Evolutionary conservation across 495 filamentous ascomycete genomes (phyloP), one percentile per base, ranked within the genome.

Genomic region (Cercophora scortea): DNA sequence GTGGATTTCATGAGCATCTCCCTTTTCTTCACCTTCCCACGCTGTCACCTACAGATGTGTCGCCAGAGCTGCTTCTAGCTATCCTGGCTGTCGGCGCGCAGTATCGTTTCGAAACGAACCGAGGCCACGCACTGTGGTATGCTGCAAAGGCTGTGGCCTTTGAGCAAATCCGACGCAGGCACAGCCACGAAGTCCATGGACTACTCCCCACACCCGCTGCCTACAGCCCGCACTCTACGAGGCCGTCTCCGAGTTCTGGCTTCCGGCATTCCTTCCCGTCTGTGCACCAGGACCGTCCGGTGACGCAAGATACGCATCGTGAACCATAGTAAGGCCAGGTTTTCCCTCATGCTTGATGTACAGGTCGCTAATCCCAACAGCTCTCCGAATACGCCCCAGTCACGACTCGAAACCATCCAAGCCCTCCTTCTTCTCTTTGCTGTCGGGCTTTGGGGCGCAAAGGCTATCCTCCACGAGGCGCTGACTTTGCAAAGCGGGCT

Each of bases 11-110:
- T 57, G 79, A 84, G 17, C 80, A 87, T 57, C 78, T 87, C 17
- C 85, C 84, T 1, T 80, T 87, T 41, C 65, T 88, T 45, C 85
- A 89, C 59, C 70, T 85, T 8, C 81, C 84, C 0, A 87, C 83
- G 0, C 61, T 87, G 32, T 62, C 72, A 19, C 70, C 78, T 0
- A 74, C 78, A 12, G 69, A 77, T 0, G 68, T 77, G 42, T 73
- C 80, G 4, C 69, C 81, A 6, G 82, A 84, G 52, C 64, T 87
- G 11, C 61, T 87, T 15, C 64, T 87, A n/a, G 80, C 83, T 0
- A 81, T 87, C 55, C 65, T 78, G 6, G 76, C 84, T 0, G 71
- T 86, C 4, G 85, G 85, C 7, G 84, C 85, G 4, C 79, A 84
- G 40, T 88, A 87, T 55, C 74, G 84, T 11, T 87, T 87, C 53